Percentiles rank a stretch among this genome's conserved stretches.
phyloP scores from a whole-genome alignment of 2,329 filamentous ascomycete species.

The Penicillium nordicum region DNA sequence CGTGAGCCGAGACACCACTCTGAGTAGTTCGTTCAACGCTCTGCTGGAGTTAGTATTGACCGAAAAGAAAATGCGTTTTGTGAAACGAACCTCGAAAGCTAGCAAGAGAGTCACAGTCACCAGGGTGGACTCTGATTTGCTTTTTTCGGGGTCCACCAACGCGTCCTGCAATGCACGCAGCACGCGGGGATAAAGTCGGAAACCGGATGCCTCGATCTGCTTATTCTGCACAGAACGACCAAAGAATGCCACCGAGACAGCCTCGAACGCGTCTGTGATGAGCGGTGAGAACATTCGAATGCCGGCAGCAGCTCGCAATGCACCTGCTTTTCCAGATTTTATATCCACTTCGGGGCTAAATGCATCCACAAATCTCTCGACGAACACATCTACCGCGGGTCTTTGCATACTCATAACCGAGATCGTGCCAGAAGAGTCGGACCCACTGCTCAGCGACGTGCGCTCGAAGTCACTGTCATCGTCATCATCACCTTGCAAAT shows the following conservation, averaged over 20 bases:
- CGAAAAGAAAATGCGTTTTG: background rate
- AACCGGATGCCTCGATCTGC: constrained; percentile 33
- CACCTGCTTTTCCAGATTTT: constrained; percentile 35
- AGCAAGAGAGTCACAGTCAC: constrained; percentile 39
- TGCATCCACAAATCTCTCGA: constrained; percentile 40
- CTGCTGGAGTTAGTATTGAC: constrained; percentile 14
- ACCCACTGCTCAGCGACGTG: constrained; percentile 23
- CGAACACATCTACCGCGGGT: constrained; percentile 35
- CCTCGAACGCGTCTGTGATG: constrained; percentile 36
- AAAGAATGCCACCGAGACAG: constrained; percentile 40
- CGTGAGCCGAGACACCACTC: constrained; percentile 32
- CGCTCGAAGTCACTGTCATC: constrained; percentile 14
- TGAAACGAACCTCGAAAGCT: constrained; percentile 33
- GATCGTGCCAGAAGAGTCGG: constrained; percentile 25
- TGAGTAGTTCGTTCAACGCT: constrained; percentile 38
- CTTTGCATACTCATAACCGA: constrained; percentile 21
- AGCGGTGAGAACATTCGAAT: constrained; percentile 43
- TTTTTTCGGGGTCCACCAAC: constrained; percentile 34
- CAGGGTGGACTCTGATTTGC: constrained; percentile 38
- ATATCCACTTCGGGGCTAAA: constrained; percentile 39
- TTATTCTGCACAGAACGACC: constrained; percentile 37
- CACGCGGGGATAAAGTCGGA: constrained; percentile 35
- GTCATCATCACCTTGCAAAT: constrained; percentile 8
- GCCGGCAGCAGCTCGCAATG: constrained; percentile 35
- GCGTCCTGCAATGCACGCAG: constrained; percentile 38